Percentiles rank a stretch among this genome's conserved stretches.
Conservation (phyloP, 2,329 filamentous ascomycete genomes). For the Ilyonectria sp. region DNA sequence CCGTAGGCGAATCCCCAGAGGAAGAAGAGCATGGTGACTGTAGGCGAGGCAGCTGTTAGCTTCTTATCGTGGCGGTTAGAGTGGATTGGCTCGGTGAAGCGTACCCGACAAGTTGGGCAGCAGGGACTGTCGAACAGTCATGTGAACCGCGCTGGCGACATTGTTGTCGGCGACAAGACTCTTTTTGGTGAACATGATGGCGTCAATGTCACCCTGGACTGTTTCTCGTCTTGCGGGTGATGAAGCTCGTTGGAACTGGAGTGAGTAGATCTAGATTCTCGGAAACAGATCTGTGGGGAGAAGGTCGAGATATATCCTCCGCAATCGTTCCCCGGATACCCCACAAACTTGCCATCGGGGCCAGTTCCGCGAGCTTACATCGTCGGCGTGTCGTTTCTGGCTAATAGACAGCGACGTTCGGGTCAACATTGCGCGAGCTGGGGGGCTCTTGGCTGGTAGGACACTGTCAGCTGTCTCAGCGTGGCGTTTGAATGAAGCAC, state of each 20-base stretch:
- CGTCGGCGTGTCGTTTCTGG: neutral
- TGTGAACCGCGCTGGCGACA: conserved; percentile 16
- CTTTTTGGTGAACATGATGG: conserved; percentile 8
- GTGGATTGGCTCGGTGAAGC: neutral
- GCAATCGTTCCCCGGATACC: neutral
- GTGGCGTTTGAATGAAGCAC: neutral
- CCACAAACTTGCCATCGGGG: neutral
- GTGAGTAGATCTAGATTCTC: neutral
- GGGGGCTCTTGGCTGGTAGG: neutral
- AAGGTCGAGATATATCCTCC: neutral
- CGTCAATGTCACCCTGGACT: neutral
- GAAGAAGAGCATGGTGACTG: conserved; percentile 52
- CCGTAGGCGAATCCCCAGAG: conserved; percentile 53
- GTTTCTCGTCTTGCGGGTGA: neutral
- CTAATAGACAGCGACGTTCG: neutral
- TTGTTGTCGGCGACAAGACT: conserved; percentile 16
- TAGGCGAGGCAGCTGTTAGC: neutral
- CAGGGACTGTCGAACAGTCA: conserved; percentile 22
- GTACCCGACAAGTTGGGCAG: conserved; percentile 23
- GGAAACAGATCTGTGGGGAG: neutral
- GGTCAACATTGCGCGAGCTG: neutral
- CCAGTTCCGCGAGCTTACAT: too few species aligned
- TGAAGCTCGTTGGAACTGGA: neutral
- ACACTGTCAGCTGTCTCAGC: neutral
- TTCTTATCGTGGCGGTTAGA: neutral